Evolutionary conservation across 1,284 basidiomycete species (phyloP), one percentile per base, ranked within the genome.

Genomic region (Fomes fomentarius): DNA sequence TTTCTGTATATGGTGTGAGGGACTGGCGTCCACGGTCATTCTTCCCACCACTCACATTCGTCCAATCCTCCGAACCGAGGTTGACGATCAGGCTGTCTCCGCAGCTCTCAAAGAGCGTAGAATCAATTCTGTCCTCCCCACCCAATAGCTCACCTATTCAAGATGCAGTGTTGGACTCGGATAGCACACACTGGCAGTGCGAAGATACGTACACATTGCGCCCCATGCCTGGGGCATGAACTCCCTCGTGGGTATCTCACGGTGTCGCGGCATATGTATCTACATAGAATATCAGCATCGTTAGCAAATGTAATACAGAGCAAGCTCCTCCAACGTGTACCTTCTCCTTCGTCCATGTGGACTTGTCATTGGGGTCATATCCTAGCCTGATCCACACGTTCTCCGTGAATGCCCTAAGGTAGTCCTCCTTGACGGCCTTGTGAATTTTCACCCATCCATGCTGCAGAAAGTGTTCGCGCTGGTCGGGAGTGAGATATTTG

Each of bases 341-440:
- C 64, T 69, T 70, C 54, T 72, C 70, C 46, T 70, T 63, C 24
- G 50, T 52, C 71, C 71, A 73, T 3, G 71, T 70, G 35, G 67
- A 55, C 56, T 65, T 70, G 44, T 72, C 68, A 3, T 69, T 51
- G 2, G 68, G 67, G 43, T 72, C 67, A 52, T 67, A 72, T 9
- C 71, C 72, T n/a, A 73, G 60, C 25, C 72, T 61, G n/a, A 71
- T 58, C 71, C 68, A 73, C 3, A 73, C 67, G 46, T 73, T 66
- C 45, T 69, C 64, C 5, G 66, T 68, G 48, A 71, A 71, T 11
- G 60, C 59, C 25, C 51, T 52, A 24, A 70, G 59, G 58, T 70
- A 65, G 50, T 71, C 66, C 25, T 57, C 61, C 14, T 66, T 62
- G 21, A 74, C 68, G 9, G 70, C 73, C 25, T 65, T 60, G n/a